phyloP scores from a whole-genome alignment of 2,329 filamentous ascomycete species.

The Ramichloridium luteum region DNA sequence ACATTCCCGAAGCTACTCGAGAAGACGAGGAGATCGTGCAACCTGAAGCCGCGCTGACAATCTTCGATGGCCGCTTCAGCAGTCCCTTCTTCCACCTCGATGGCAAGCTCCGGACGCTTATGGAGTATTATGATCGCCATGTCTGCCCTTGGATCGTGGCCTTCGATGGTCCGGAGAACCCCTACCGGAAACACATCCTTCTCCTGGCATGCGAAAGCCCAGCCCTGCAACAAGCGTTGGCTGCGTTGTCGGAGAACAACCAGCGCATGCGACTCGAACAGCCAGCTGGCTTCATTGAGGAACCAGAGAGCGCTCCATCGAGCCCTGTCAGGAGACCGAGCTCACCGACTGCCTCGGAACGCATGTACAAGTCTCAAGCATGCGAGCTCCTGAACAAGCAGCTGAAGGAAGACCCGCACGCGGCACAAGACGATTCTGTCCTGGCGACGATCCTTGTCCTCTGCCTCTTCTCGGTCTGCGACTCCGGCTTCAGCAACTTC shows the following conservation, averaged over 20 bases:
- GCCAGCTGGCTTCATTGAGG: slow-evolving; percentile 31
- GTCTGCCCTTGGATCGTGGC: slow-evolving; percentile 87
- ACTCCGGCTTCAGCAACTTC: slow-evolving; percentile 86
- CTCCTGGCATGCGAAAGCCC: slow-evolving; percentile 64
- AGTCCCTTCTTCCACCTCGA: slow-evolving; percentile 46
- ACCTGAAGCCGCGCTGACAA: slow-evolving; percentile 10
- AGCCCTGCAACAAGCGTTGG: slow-evolving; percentile 84
- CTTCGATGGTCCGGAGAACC: slow-evolving; percentile 75
- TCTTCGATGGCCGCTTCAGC: slow-evolving; percentile 23
- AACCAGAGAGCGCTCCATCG: slow-evolving; percentile 20
- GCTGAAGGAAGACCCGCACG: slow-evolving; percentile 57
- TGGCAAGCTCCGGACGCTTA: slow-evolving; percentile 71
- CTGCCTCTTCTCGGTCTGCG: slow-evolving; percentile 86
- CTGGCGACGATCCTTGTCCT: slow-evolving; percentile 77
- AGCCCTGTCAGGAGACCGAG: slow-evolving; percentile 23
- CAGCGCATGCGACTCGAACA: slow-evolving; percentile 68
- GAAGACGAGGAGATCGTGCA: slow-evolving; percentile 14
- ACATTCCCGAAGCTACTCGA: slow-evolving; percentile 20
- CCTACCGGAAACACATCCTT: slow-evolving; percentile 72
- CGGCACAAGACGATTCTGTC: slow-evolving; percentile 72
- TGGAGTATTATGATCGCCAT: slow-evolving; percentile 87
- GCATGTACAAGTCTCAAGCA: slow-evolving; percentile 72
- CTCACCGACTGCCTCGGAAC: slow-evolving; percentile 61
- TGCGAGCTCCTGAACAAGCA: slow-evolving; percentile 75
- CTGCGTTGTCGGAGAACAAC: slow-evolving; percentile 79